Conservation (phyloP, 1,284 basidiomycete genomes). For the Trametes hirsuta region DNA sequence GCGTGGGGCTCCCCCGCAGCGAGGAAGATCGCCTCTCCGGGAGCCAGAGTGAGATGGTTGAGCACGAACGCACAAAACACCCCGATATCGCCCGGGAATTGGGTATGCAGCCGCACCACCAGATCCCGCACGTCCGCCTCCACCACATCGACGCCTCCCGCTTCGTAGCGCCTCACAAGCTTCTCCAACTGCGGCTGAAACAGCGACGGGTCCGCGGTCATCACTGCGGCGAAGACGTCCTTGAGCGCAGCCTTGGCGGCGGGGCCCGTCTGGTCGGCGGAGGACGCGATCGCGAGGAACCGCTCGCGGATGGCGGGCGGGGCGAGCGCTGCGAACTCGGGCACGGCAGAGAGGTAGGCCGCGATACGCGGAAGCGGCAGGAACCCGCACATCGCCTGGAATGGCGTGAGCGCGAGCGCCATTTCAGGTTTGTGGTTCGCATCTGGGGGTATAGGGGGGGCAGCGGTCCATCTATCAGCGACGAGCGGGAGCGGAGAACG, state of each 20-base stretch:
- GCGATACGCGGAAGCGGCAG: conserved; percentile 77
- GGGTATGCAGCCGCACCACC: conserved; percentile 71
- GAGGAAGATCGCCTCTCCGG: conserved; percentile 93
- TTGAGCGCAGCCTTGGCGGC: conserved; percentile 67
- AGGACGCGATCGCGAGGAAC: conserved; percentile 52
- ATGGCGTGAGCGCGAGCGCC: conserved; percentile 93
- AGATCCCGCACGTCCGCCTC: conserved; percentile 64
- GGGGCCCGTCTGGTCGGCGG: conserved; percentile 45
- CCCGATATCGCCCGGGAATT: conserved; percentile 95
- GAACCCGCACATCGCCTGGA: conserved; percentile 93
- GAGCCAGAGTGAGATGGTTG: conserved; percentile 81
- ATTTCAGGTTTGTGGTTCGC: conserved; percentile 98
- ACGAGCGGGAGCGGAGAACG: neutral
- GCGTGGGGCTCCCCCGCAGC: conserved; percentile 97
- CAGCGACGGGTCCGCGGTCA: conserved; percentile 65
- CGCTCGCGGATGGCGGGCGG: conserved; percentile 52
- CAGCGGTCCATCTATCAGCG: neutral
- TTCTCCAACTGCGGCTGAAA: conserved; percentile 59
- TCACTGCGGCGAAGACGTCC: conserved; percentile 80
- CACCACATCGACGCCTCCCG: conserved; percentile 42
- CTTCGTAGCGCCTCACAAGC: conserved; percentile 69
- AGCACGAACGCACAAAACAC: conserved; percentile 92
- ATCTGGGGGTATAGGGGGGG: conserved; percentile 49
- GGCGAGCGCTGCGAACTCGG: conserved; percentile 80
- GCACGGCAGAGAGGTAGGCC: conserved; percentile 66